phyloP scores from a whole-genome alignment of 805 yeast genomes.

The Alloascoidea africana region DNA sequence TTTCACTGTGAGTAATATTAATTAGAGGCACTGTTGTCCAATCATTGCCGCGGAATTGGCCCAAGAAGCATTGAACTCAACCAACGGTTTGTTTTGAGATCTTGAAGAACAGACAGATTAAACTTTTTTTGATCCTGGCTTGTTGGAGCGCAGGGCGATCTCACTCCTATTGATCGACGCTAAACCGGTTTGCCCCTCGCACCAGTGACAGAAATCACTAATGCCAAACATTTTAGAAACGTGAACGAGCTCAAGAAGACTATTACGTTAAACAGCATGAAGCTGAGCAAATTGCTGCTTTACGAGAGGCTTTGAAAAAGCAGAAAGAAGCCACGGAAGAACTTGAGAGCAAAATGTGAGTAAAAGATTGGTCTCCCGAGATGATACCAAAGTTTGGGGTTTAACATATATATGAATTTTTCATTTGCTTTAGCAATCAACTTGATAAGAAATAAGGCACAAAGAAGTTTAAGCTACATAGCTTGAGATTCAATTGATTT shows the following conservation, averaged over 20 bases:
- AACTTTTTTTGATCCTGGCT: slow-evolving; percentile 1
- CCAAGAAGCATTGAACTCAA: slow-evolving; percentile 1
- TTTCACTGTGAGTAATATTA: slow-evolving; percentile 30
- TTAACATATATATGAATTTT: too few species aligned
- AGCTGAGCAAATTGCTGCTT: slow-evolving; percentile 67
- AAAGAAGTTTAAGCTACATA: too few species aligned
- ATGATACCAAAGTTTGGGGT: too few species aligned
- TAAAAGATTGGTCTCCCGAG: too few species aligned
- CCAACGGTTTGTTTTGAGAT: slow-evolving; percentile 1
- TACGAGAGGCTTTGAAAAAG: slow-evolving; percentile 63
- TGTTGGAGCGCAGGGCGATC: neutral
- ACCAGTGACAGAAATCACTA: too few species aligned
- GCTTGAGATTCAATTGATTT: too few species aligned
- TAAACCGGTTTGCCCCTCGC: neutral
- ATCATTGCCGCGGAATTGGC: neutral
- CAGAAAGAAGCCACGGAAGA: slow-evolving; percentile 47
- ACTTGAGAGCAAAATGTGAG: slow-evolving; percentile 29
- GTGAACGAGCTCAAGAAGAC: slow-evolving; percentile 89
- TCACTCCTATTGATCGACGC: neutral
- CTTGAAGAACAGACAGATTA: neutral
- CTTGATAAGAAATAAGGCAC: too few species aligned
- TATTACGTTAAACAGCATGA: slow-evolving; percentile 77
- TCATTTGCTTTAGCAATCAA: too few species aligned
- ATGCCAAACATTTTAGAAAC: slow-evolving; percentile 41
- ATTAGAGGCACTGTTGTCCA: slow-evolving; percentile 5